phyloP scores from a whole-genome alignment of 2,329 filamentous ascomycete species.

The Zelopaecilomyces penicillatus region DNA sequence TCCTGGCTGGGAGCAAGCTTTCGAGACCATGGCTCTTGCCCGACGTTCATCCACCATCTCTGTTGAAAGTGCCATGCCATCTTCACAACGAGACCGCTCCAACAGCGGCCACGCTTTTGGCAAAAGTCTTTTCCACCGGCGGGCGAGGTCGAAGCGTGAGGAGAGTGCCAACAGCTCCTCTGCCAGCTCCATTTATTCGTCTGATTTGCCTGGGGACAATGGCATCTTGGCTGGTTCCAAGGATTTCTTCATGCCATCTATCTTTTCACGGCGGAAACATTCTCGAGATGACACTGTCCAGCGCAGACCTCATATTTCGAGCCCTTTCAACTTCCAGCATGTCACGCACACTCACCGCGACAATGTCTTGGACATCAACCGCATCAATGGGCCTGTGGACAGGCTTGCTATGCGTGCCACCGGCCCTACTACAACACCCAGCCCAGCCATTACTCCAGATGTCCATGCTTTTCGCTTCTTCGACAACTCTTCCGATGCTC shows the following conservation, averaged over 20 bases:
- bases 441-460: constrained; percentile 16
- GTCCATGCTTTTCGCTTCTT: constrained; percentile 36
- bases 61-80: constrained; percentile 41
- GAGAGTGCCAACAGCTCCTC: constrained; percentile 40
- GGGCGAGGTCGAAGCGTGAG: constrained; percentile 41
- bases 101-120: constrained; percentile 54
- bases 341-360: constrained; percentile 50
- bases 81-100: constrained; percentile 38
- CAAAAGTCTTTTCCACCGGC: constrained; percentile 50
- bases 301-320: constrained; percentile 48
- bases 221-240: constrained; percentile 22
- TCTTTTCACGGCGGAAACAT: constrained; percentile 43
- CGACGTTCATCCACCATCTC: constrained; percentile 51
- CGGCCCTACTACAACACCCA: constrained; percentile 10
- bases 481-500: constrained; percentile 20
- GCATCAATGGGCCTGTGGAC: constrained; percentile 1
- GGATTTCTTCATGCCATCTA: constrained; percentile 39
- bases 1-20: constrained; percentile 40
- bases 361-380: constrained; percentile 30
- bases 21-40: constrained; percentile 42
- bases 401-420: constrained; percentile 12
- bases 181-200: constrained; percentile 39
- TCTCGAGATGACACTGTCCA: constrained; percentile 25
- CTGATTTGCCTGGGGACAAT: constrained; percentile 31
- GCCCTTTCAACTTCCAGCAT: constrained; percentile 60